A percentile compares a stretch with the other conserved stretches of the same genome.
Evolutionary conservation across 2,329 filamentous ascomycete species (phyloP).

Genomic region (Colletotrichum coccodes): DNA sequence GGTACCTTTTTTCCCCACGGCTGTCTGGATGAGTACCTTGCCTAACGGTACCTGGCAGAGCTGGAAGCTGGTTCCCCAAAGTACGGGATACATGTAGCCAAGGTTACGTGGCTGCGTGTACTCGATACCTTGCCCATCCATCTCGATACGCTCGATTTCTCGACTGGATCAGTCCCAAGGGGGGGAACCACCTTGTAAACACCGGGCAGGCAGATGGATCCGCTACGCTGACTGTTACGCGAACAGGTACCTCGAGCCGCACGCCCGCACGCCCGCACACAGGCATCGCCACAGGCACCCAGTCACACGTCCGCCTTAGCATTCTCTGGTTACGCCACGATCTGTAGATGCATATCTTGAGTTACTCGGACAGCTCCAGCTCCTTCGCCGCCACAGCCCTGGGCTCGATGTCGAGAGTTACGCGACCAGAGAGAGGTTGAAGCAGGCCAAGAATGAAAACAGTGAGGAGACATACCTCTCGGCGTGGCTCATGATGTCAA

Average conservation of each 20-base stretch:
- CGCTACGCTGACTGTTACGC: not conserved
- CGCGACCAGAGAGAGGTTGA: not conserved
- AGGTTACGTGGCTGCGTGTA: not conserved
- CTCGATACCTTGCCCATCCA: not conserved
- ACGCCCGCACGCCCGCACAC: not conserved
- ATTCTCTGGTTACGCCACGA: constrained; percentile 24
- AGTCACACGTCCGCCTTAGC: not conserved
- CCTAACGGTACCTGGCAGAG: constrained; percentile 9
- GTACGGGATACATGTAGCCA: not conserved
- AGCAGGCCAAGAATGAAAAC: not conserved
- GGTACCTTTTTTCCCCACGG: not conserved
- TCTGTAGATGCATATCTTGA: constrained; percentile 1
- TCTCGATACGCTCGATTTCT: not conserved
- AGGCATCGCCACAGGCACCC: not conserved
- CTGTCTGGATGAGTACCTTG: not conserved
- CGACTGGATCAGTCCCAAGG: not conserved
- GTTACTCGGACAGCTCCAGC: constrained; percentile 8
- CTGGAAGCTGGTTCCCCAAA: not conserved
- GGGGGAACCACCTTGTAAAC: not conserved
- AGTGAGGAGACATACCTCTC: not conserved
- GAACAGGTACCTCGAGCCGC: not conserved
- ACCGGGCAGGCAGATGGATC: not conserved
- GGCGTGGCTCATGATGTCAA: not conserved
- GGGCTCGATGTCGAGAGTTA: not conserved
- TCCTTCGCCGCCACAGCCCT: constrained; percentile 1